Base-by-base conservation (phyloP, 495 filamentous ascomycete genomes). In the Penicillium pancosmium region DNA sequence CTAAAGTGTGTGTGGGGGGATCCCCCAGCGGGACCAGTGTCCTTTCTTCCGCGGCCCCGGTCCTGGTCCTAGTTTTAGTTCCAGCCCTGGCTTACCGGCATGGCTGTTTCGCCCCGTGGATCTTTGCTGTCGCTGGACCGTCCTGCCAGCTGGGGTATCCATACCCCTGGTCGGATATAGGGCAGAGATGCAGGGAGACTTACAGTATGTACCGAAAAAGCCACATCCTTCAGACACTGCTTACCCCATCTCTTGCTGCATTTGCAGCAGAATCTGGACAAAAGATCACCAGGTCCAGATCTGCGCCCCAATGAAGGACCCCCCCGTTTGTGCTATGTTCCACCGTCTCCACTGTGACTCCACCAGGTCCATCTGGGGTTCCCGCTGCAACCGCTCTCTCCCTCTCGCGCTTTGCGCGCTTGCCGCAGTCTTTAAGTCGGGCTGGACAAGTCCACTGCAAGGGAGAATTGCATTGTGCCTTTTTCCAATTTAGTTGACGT, bases 321-420 rank as follows among this genome's bases (percentile, higher is more conserved):
- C 15, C 4, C 41, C 40, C 41, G 16, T 46, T 18, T 51, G 48
- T 55, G 55, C 33, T 46, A 23, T 40, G 63, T 66, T 65, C 54
- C 64, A 67, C 59, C 38, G 65, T 62, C 65, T 64, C 67, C 66
- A 43, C 48, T 31, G 50, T 52, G 54, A 60, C 57, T 69, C 61
- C 65, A 72, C 54, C 38, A 18, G 59, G 36, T 59, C 56, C 60
- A 60, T 71, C 69, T 71, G 65, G 70, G 68, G 71, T 64, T 74
- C 67, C 68, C 71, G 71, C 72, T 71, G 67, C 66, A 75, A 73
- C 72, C 74, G 74, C 74, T 63, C 33, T 41, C 35, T 44, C 53
- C 58, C 63, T 59, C 63, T 73, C 68, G 66, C 74, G 74, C 57
- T 72, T 72, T 72, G 76, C 76, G 76, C 76, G 76, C 65, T 77